Percentiles rank a stretch among this genome's conserved stretches.
These are phyloP conservation scores for Carpinus fangiana DNA, from an alignment of 306 rosid genomes.

Conservation along the genomic window DNA sequence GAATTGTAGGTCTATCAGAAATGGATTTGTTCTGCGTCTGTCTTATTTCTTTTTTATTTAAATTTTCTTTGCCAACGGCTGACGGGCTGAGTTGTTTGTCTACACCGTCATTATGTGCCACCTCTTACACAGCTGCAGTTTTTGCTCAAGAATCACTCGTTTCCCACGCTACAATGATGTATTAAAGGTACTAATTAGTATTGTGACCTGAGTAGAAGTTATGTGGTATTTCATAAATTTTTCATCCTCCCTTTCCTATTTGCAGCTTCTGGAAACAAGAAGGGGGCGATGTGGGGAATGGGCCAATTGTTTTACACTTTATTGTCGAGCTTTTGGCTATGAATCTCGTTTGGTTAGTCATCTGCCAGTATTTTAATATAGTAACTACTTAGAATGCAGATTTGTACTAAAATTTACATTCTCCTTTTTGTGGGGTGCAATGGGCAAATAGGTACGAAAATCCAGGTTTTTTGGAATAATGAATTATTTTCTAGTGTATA, in stretches of 20 bases:
- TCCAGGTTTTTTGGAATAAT: neutral
- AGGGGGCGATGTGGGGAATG: constrained; percentile 97
- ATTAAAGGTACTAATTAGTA: constrained; percentile 53
- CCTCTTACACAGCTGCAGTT: constrained; percentile 57
- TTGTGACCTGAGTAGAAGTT: constrained; percentile 17
- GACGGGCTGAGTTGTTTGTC: constrained; percentile 10
- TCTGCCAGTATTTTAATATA: constrained; percentile 19
- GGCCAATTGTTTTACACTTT: constrained; percentile 96
- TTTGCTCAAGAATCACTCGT: constrained; percentile 60
- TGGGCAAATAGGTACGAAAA: neutral
- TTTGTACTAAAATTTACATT: neutral
- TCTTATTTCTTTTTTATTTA: neutral
- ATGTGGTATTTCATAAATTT: constrained; percentile 21
- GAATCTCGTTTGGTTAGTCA: constrained; percentile 81
- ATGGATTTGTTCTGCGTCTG: constrained; percentile 12
- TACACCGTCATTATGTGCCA: constrained; percentile 6
- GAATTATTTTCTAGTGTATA: neutral
- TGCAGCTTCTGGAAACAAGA: constrained; percentile 93
- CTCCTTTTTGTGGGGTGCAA: neutral
- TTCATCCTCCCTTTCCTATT: constrained; percentile 18
- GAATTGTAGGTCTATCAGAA: neutral
- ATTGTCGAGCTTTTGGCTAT: constrained; percentile 92
- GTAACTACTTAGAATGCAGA: neutral
- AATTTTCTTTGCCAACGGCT: constrained; percentile 12
- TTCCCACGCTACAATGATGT: constrained; percentile 94